Base-by-base conservation (phyloP, 805 yeast genomes). In the Saccharomycopsis sp. region DNA sequence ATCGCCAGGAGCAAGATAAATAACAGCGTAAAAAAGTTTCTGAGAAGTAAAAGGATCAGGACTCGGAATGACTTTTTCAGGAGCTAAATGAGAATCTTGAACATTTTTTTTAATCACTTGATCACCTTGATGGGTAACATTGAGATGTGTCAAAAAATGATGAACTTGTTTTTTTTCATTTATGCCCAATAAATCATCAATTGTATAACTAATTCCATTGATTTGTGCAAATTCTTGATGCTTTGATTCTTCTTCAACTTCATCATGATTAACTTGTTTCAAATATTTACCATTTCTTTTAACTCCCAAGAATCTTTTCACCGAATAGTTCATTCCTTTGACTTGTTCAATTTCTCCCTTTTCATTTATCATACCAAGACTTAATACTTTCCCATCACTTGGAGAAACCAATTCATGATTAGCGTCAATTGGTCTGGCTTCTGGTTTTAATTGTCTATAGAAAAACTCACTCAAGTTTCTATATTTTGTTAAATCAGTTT, bases 1-100 rank as follows among this genome's bases (percentile, higher is more conserved):
- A 58, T 92, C 98, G 30, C 99, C 99, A 0, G 99, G 99, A 0
- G 97, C 96, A 40, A 92, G 67, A 57, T 92, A 92, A 15, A 92
- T 85, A 15, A 92, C 99, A 1, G 95, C 80, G 59, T 80, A 92
- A 54, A 70, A 89, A 42, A 92, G 64, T 40, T 76, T 81, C 18
- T 65, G 57, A 26, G 58, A 54, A 3, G 49, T 41, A n/a, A 45
- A 44, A 14, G 41, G 44, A n/a, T n/a, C n/a, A n/a, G n/a, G n/a
- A 13, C 31, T 29, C 13, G 28, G 3, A 31, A 23, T 13, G 40
- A 43, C 20, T 42, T 43, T 36, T 3, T 27, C 39, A 13, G 52
- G 48, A 17, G 48, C 44, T 5, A 18, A n/a, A 29, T 31, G n/a
- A 10, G 37, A 34, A 5, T 39, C 19, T 46, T 36, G 4, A n/a